Evolutionary conservation across 768 basidiomycete genomes (phyloP).

Genomic region (Lenzites betulinus): DNA sequence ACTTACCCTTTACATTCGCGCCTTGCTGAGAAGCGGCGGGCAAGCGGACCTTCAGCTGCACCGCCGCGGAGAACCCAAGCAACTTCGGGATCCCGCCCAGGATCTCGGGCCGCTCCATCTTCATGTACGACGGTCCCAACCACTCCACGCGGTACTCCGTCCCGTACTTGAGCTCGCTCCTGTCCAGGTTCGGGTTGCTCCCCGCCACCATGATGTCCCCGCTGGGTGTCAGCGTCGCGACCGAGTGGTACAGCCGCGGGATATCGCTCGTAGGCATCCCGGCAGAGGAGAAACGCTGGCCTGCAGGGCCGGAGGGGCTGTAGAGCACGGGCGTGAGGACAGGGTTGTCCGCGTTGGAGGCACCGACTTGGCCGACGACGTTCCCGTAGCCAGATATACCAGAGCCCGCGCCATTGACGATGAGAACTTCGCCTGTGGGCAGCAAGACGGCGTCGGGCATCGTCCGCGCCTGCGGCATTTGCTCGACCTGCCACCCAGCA

Average conservation of each 20-base stretch:
- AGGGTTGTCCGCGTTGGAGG: slow-evolving; percentile 78
- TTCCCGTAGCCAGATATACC: slow-evolving; percentile 83
- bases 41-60: slow-evolving; percentile 46
- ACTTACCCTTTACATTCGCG: slow-evolving; percentile 49
- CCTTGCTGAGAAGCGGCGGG: slow-evolving; percentile 37
- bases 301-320: slow-evolving; percentile 52
- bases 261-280: slow-evolving; percentile 68
- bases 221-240: slow-evolving; percentile 73
- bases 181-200: slow-evolving; percentile 82
- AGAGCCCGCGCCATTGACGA: slow-evolving; percentile 74
- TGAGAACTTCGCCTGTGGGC: slow-evolving; percentile 71
- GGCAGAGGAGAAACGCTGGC: slow-evolving; percentile 56
- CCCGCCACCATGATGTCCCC: slow-evolving; percentile 80
- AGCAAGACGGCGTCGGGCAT: slow-evolving; percentile 85
- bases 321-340: slow-evolving; percentile 72
- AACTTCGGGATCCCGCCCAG: slow-evolving; percentile 31
- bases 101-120: slow-evolving; percentile 56
- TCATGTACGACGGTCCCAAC: slow-evolving; percentile 83
- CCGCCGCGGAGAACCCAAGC: slow-evolving; percentile 48
- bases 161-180: slow-evolving; percentile 69
- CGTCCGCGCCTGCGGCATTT: slow-evolving; percentile 70
- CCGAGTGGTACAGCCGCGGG: slow-evolving; percentile 81
- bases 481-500: slow-evolving; percentile 72
- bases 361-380: slow-evolving; percentile 65
- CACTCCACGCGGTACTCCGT: slow-evolving; percentile 91